Percentiles rank a stretch among this genome's conserved stretches.
Conservation (phyloP, 495 filamentous ascomycete genomes). For the Thozetella sp. region DNA sequence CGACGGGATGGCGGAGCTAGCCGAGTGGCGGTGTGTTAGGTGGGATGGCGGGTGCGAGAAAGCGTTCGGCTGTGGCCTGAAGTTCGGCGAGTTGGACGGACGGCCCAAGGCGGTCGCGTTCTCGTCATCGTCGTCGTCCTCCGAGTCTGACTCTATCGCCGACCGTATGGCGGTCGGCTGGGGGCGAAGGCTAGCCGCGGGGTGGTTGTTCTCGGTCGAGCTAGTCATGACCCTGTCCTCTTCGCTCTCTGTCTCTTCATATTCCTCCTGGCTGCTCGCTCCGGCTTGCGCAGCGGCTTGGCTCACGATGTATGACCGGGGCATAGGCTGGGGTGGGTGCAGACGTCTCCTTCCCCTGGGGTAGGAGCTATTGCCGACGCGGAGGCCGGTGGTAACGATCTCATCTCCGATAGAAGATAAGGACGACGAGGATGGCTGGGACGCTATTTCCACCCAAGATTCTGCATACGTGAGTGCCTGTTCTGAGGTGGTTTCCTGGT, state of each 20-base stretch:
- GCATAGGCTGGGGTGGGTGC: constrained; percentile 41
- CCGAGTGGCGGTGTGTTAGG: constrained; percentile 48
- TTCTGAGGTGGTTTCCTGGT: background rate
- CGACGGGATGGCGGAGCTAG: constrained; percentile 42
- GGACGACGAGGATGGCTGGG: constrained; percentile 87
- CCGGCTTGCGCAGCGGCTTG: constrained; percentile 49
- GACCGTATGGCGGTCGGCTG: constrained; percentile 14
- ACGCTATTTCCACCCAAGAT: constrained; percentile 95
- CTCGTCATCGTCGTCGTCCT: constrained; percentile 68
- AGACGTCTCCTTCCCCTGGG: constrained; percentile 58
- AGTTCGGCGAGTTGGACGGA: constrained; percentile 54
- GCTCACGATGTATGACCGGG: constrained; percentile 30
- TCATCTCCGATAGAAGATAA: constrained; percentile 89
- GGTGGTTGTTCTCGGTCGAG: constrained; percentile 74
- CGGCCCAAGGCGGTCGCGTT: constrained; percentile 77
- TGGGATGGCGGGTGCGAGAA: constrained; percentile 82
- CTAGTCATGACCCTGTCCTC: constrained; percentile 82
- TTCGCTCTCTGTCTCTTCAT: constrained; percentile 55
- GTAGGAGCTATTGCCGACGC: constrained; percentile 60
- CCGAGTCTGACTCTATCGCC: constrained; percentile 23
- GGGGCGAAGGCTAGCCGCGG: constrained; percentile 17
- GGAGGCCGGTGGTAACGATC: constrained; percentile 82
- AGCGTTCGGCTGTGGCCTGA: constrained; percentile 86
- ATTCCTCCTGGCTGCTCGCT: constrained; percentile 87
- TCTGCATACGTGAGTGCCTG: constrained; percentile 60